phyloP scores from a whole-genome alignment of 805 yeast genomes.

The Pachysolen tannophilus region DNA sequence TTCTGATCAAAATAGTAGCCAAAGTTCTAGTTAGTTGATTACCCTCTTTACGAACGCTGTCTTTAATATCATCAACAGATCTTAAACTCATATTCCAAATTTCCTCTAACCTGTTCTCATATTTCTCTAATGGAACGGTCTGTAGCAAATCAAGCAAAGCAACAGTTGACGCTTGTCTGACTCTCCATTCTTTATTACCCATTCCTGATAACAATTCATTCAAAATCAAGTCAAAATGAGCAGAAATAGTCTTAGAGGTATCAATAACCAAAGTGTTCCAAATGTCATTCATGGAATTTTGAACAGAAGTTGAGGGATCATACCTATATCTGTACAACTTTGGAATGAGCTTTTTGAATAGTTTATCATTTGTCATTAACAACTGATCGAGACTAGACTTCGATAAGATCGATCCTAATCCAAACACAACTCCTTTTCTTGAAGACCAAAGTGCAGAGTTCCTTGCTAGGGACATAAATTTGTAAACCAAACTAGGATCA shows the following conservation, averaged over 20 bases:
- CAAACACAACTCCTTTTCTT: slow-evolving; percentile 90
- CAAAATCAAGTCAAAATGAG: slow-evolving; percentile 51
- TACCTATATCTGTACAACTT: slow-evolving; percentile 75
- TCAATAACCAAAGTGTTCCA: slow-evolving; percentile 71
- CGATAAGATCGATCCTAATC: slow-evolving; percentile 77
- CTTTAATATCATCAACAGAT: slow-evolving; percentile 89
- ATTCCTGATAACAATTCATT: slow-evolving; percentile 58
- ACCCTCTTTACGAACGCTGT: slow-evolving; percentile 83
- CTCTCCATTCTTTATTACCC: slow-evolving; percentile 88
- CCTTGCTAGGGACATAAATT: slow-evolving; percentile 87
- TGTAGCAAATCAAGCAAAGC: slow-evolving; percentile 68
- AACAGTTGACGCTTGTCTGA: slow-evolving; percentile 75
- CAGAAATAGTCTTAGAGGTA: slow-evolving; percentile 42
- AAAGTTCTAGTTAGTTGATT: slow-evolving; percentile 56
- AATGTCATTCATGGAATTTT: slow-evolving; percentile 79
- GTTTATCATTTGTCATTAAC: slow-evolving; percentile 40
- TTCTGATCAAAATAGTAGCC: slow-evolving; percentile 52
- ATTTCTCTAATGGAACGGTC: slow-evolving; percentile 44
- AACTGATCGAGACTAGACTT: slow-evolving; percentile 65
- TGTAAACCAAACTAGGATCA: slow-evolving; percentile 88
- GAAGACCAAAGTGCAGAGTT: slow-evolving; percentile 89
- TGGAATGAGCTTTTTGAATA: slow-evolving; percentile 63
- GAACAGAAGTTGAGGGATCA: slow-evolving; percentile 74
- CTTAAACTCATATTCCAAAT: slow-evolving; percentile 89
- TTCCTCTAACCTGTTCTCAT: slow-evolving; percentile 45